Percentiles rank a stretch among this genome's conserved stretches.
Conservation (phyloP, 768 basidiomycete species). For the Podaxis pistillaris region DNA sequence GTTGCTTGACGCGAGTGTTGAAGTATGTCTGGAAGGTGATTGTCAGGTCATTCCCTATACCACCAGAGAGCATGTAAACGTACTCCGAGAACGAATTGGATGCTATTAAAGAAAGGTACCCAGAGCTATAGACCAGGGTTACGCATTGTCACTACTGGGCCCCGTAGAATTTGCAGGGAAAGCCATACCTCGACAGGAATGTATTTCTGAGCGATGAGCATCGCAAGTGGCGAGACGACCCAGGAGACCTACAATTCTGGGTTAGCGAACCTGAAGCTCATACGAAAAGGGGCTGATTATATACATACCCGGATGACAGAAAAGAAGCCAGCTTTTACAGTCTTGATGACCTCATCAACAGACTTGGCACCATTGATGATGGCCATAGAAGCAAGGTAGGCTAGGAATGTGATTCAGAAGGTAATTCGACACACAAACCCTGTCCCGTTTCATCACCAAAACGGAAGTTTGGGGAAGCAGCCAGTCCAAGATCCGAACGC, state of each 20-base stretch:
- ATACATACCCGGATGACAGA: slow-evolving; percentile 63
- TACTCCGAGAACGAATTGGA: slow-evolving; percentile 78
- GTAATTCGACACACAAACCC: neutral
- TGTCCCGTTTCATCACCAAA: neutral
- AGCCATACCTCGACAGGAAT: slow-evolving; percentile 69
- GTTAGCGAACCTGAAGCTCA: neutral
- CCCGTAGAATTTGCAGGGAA: neutral
- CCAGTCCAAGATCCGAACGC: neutral
- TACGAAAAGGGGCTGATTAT: neutral
- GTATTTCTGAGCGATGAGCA: slow-evolving; percentile 77
- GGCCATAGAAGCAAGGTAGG: slow-evolving; percentile 77
- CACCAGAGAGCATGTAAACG: slow-evolving; percentile 23
- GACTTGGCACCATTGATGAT: slow-evolving; percentile 80
- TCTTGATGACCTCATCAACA: slow-evolving; percentile 58
- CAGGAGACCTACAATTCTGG: slow-evolving; percentile 63
- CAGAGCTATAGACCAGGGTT: slow-evolving; percentile 53
- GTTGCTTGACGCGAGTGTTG: slow-evolving; percentile 69
- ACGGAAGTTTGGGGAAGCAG: neutral
- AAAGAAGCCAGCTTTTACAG: slow-evolving; percentile 72
- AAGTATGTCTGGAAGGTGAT: slow-evolving; percentile 55
- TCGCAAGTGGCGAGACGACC: slow-evolving; percentile 73
- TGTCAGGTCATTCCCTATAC: neutral
- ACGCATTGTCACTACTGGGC: neutral
- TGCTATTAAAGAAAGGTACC: slow-evolving; percentile 83
- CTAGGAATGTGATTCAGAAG: slow-evolving; percentile 29